phyloP scores from a whole-genome alignment of 2,329 filamentous ascomycete species.

The Emergomyces orientalis region DNA sequence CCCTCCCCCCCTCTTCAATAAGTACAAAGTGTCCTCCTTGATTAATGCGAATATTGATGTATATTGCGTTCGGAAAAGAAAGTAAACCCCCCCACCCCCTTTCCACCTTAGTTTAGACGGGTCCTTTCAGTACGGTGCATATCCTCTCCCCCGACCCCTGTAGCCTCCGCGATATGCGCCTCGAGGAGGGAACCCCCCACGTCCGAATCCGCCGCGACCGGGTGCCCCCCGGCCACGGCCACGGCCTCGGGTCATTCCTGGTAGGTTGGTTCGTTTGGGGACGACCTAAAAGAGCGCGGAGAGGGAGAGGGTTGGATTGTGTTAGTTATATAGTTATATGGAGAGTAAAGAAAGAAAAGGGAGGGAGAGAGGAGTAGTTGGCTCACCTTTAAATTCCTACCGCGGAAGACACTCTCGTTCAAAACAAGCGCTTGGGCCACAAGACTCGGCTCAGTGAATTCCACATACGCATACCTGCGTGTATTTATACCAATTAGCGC shows the following conservation, averaged over 20 bases:
- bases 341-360: no score
- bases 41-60: neutral
- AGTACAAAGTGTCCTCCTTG: neutral
- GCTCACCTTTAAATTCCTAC: slow-evolving; percentile 83
- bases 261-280: slow-evolving; percentile 88
- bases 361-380: neutral
- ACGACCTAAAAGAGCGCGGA: slow-evolving; percentile 49
- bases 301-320: neutral
- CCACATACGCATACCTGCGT: slow-evolving; percentile 90
- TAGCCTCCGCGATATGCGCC: slow-evolving; percentile 34
- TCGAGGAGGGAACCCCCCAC: slow-evolving; percentile 38
- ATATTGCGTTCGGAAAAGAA: neutral
- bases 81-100: neutral
- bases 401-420: slow-evolving; percentile 93
- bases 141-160: slow-evolving; percentile 33
- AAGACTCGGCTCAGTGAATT: slow-evolving; percentile 88
- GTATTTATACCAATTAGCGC: slow-evolving; percentile 21
- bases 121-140: slow-evolving; percentile 35
- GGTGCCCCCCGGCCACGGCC: slow-evolving; percentile 44
- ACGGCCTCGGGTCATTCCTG: slow-evolving; percentile 76
- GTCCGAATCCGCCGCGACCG: slow-evolving; percentile 43
- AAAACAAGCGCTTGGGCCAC: slow-evolving; percentile 89
- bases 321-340: neutral
- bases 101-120: neutral
- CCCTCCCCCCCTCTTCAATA: neutral